Conservation (phyloP, 176 grass and related monocot species). For the Oryza brachyantha region DNA sequence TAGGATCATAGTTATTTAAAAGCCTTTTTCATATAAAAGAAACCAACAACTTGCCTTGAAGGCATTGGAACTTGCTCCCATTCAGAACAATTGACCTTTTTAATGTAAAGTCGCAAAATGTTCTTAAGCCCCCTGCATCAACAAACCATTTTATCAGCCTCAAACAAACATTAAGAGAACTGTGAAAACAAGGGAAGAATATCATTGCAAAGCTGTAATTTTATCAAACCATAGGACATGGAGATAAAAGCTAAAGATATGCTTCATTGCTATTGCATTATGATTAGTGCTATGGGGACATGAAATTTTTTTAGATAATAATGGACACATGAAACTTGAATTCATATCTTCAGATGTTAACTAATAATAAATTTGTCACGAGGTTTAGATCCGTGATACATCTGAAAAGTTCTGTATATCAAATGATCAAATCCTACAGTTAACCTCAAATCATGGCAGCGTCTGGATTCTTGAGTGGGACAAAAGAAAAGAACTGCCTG, state of each 20-base stretch:
- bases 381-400: background rate
- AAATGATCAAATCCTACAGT: background rate
- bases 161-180: background rate
- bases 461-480: background rate
- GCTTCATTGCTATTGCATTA: background rate
- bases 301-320: background rate
- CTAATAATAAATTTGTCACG: background rate
- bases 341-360: background rate
- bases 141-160: constrained; percentile 30
- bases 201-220: background rate
- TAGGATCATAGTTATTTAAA: constrained; percentile 12
- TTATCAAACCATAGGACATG: constrained; percentile 7
- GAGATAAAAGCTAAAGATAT: background rate
- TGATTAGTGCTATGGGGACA: background rate
- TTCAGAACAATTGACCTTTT: constrained; percentile 74
- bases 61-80: constrained; percentile 84
- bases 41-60: constrained; percentile 66
- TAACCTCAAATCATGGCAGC: background rate
- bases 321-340: constrained; percentile 1
- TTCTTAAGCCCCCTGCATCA: constrained; percentile 85
- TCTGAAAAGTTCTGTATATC: background rate
- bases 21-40: constrained; percentile 1
- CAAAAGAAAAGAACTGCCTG: constrained; percentile 5
- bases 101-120: constrained; percentile 81
- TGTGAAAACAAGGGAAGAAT: background rate